Base-by-base conservation (phyloP, 1,284 basidiomycete species). In the Prillingera fragicola region DNA sequence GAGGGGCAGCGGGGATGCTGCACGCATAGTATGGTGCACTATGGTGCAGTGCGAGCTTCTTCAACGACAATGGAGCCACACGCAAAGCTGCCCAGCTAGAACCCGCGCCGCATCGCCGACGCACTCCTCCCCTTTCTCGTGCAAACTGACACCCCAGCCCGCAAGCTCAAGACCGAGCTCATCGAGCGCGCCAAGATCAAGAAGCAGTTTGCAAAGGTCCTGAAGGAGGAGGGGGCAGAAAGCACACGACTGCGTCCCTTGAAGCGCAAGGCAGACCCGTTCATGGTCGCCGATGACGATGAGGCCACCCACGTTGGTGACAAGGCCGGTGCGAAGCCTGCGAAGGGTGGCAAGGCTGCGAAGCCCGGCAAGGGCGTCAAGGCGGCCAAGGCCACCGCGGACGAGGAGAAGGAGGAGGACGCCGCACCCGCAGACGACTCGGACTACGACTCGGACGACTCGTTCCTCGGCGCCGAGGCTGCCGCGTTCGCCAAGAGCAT, bases 171-270 rank as follows among this genome's bases (percentile, higher is more conserved):
- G 54, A 70, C 72, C 15, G 71, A 73, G 25, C 60, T 77, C 40
- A 77, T 77, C 48, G 62, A 71, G 53, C 72, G 74, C 37, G 75
- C 76, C 26, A 75, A 75, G 56, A 64, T n/a, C 43, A 77, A 77
- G 62, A 71, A 73, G 54, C 62, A 65, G 15, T 77, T 71, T 54
- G 74, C 70, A 41, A 75, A 73, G 57, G 65, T 73, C 42, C 62
- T 75, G 15, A 68, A 72, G 47, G 54, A 62, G 23, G 73, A 75
- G 55, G 72, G 71, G n/a, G n/a, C n/a, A n/a, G n/a, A n/a, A n/a
- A n/a, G n/a, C n/a, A n/a, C n/a, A 18, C 32, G 14, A 12, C n/a
- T 33, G 8, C 32, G 14, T 33, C 19, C 32, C 8, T 15, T 33
- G 17, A 33, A n/a, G n/a, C n/a, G n/a, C n/a, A n/a, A n/a, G n/a